Base-by-base conservation (phyloP, 805 yeast species). In the Myxozyma mucilagina region DNA sequence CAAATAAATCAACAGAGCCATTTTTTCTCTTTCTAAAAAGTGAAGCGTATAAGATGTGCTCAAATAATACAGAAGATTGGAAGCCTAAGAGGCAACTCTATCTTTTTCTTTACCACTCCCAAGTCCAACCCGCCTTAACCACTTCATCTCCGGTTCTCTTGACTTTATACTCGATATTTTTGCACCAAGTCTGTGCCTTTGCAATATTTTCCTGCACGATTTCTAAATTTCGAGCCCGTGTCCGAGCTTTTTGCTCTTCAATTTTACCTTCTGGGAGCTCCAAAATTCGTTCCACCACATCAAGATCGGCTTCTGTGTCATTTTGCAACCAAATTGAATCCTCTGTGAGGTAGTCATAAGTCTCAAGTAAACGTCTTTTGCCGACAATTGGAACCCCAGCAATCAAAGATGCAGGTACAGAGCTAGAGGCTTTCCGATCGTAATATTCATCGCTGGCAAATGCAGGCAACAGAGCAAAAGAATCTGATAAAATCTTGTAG, bases 341-440 rank as follows among this genome's bases (percentile, higher is more conserved):
- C 31, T 62, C 63, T 7, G 63, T 64, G 38, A 64, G 55, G 38
- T 62, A 64, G 31, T 53, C 59, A 47, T 64, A 64, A 11, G 67
- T 59, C 52, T 57, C 16, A 24, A 61, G 54, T 43, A 64, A 44
- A 7, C 57, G 56, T 32, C 43, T 48, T 60, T 56, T 57, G 24
- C 66, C 65, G 38, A 64, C 67, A 20, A 64, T 57, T 13, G 67
- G 67, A 13, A 42, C 56, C 34, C 67, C 66, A 20, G 67, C 66
- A 16, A 64, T 64, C 54, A 64, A 48, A 31, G 58, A 49, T n/a
- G 67, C 67, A 1, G 67, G 67, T 8, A 64, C 67, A 14, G 67
- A 64, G n/a, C 58, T 49, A 13, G 67, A 64, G 6, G 67, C 67
- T 47, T 64, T 64, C 11, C 63, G 55, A 36, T 57, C 63, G 32